Conservation (phyloP, 306 rosid species). For the Rubus idaeus region DNA sequence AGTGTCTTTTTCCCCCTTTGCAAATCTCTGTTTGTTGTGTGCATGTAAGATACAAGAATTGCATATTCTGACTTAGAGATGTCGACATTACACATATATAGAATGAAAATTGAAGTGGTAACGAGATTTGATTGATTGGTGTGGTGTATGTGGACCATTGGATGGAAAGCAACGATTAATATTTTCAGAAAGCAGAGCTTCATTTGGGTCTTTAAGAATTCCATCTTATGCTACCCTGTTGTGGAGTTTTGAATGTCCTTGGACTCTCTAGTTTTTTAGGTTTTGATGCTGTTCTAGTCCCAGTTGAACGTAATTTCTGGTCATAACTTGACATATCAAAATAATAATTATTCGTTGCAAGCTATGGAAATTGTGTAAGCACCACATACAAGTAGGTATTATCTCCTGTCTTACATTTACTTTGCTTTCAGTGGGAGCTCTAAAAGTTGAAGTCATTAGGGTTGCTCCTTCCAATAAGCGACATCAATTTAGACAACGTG, state of each 20-base stretch:
- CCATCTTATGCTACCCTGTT: not conserved
- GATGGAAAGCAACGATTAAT: no score
- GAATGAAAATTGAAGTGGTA: not conserved
- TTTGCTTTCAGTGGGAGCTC: conserved; percentile 26
- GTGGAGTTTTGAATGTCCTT: not conserved
- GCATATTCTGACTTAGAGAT: not conserved
- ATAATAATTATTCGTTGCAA: not conserved
- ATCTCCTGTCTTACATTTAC: not conserved
- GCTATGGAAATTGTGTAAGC: not conserved
- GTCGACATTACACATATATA: not conserved
- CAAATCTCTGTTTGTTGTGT: not conserved
- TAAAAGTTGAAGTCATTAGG: conserved; percentile 46
- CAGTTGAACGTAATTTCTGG: not conserved
- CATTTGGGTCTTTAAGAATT: not conserved
- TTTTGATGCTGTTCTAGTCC: not conserved
- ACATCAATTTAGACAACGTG: conserved; percentile 37
- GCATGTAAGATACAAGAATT: not conserved
- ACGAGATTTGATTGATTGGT: not conserved
- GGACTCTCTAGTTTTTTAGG: not conserved
- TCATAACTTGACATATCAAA: not conserved
- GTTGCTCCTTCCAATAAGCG: conserved; percentile 37
- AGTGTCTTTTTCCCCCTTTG: not conserved
- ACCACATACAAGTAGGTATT: not conserved
- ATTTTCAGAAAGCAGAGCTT: no score
- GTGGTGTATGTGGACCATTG: not conserved